These are phyloP conservation scores for Leersia perrieri DNA, from an alignment of 176 grass and related monocot genomes.

Conservation along the genomic window DNA sequence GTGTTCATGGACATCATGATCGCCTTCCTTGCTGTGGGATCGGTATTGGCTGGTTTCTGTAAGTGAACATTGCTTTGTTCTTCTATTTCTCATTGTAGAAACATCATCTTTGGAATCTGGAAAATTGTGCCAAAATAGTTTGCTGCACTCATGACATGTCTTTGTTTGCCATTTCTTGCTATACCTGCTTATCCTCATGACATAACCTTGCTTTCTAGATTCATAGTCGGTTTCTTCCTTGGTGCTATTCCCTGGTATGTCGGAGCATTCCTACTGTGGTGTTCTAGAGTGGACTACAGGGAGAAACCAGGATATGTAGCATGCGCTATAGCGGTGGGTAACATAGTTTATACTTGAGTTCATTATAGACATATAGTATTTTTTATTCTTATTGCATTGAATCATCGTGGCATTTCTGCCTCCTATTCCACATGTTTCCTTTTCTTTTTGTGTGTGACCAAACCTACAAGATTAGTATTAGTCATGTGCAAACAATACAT, in stretches of 20 bases:
- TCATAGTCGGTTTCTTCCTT: slow-evolving; percentile 87
- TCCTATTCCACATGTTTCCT: not conserved
- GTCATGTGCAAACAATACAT: not conserved
- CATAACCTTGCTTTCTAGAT: slow-evolving; percentile 39
- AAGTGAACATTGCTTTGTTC: slow-evolving; percentile 30
- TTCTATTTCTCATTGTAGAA: not conserved
- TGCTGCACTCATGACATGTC: not conserved
- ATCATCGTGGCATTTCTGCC: not conserved
- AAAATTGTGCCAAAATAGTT: not conserved
- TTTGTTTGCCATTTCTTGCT: slow-evolving; percentile 17
- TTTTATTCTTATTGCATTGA: not conserved
- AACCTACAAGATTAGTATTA: not conserved
- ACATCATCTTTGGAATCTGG: not conserved
- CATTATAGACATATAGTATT: not conserved
- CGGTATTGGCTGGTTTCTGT: slow-evolving; percentile 91
- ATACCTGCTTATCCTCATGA: slow-evolving; percentile 16
- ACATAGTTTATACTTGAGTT: not conserved
- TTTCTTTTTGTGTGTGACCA: not conserved
- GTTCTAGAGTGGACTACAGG: slow-evolving; percentile 64
- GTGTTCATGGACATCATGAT: slow-evolving; percentile 40
- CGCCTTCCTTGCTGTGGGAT: slow-evolving; percentile 75
- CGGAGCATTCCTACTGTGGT: slow-evolving; percentile 72
- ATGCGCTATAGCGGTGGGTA: slow-evolving; percentile 75
- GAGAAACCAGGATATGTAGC: slow-evolving; percentile 84
- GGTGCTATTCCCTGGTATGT: slow-evolving; percentile 88